A percentile compares a stretch with the other conserved stretches of the same genome.
These are phyloP conservation scores for Yarrowia osloensis DNA, from an alignment of 805 yeast species.

Conservation along the genomic window DNA sequence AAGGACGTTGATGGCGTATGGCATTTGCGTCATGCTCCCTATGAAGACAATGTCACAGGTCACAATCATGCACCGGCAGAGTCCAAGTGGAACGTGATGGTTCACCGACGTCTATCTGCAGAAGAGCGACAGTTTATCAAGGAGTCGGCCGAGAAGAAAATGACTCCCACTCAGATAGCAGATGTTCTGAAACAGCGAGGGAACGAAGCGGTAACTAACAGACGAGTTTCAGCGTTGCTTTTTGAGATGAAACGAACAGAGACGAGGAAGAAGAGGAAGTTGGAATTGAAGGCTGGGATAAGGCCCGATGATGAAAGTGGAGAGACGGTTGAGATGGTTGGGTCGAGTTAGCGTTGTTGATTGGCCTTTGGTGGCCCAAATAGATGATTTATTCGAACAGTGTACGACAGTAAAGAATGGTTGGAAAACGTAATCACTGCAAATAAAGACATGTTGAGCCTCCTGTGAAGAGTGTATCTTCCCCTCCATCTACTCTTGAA, in stretches of 20 bases:
- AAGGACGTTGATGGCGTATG: not conserved
- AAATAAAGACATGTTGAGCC: no score
- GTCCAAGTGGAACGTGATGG: not conserved
- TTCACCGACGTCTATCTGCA: not conserved
- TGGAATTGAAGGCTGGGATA: not conserved
- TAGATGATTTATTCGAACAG: no score
- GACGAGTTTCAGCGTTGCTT: not conserved
- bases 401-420: no score
- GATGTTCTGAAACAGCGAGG: not conserved
- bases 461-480: no score
- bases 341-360: no score
- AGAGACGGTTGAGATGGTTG: no score
- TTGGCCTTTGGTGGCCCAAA: no score
- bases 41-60: not conserved
- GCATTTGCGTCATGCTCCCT: not conserved
- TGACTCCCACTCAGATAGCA: not conserved
- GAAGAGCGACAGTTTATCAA: not conserved
- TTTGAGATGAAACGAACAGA: not conserved
- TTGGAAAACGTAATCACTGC: no score
- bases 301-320: not conserved
- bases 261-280: not conserved
- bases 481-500: no score
- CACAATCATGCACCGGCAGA: not conserved
- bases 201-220: not conserved
- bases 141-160: not conserved